These are phyloP conservation scores for Hyaloscypha hepaticicola DNA, from an alignment of 495 filamentous ascomycete species.

Conservation along the genomic window DNA sequence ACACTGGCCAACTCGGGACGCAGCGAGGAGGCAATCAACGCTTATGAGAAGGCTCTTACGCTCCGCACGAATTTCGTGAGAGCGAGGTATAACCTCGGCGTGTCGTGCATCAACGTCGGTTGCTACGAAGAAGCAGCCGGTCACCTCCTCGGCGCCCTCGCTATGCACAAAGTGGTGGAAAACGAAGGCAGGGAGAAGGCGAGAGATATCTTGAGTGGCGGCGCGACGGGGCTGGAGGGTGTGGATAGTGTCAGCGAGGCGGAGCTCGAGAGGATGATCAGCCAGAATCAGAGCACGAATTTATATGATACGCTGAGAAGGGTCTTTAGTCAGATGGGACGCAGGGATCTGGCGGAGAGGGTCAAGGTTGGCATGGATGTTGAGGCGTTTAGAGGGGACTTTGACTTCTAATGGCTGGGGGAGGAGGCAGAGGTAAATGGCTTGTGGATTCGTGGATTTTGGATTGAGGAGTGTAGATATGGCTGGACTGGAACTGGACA, in stretches of 20 bases:
- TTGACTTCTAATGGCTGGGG: constrained; percentile 43
- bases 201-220: constrained; percentile 68
- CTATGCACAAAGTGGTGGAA: constrained; percentile 97
- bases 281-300: constrained; percentile 94
- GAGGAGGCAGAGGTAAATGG: too few relatives aligned
- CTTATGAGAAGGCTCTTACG: constrained; percentile 87
- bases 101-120: constrained; percentile 96
- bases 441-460: too few relatives aligned
- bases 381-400: constrained; percentile 71
- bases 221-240: constrained; percentile 19
- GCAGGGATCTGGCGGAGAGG: constrained; percentile 81
- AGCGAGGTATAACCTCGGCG: constrained; percentile 94
- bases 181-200: constrained; percentile 79
- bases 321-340: constrained; percentile 92
- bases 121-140: constrained; percentile 90
- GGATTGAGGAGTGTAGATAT: too few relatives aligned
- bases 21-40: constrained; percentile 91
- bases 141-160: constrained; percentile 87
- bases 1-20: constrained; percentile 94
- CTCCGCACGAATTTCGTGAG: constrained; percentile 94
- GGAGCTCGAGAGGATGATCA: constrained; percentile 75
- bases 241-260: constrained; percentile 54
- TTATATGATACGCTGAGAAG: constrained; percentile 88
- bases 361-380: constrained; percentile 89
- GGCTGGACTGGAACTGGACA: too few relatives aligned